Percentiles rank a stretch among this genome's conserved stretches.
Evolutionary conservation across 345 rosid genomes (phyloP).

Genomic region (Brassica nigra): DNA sequence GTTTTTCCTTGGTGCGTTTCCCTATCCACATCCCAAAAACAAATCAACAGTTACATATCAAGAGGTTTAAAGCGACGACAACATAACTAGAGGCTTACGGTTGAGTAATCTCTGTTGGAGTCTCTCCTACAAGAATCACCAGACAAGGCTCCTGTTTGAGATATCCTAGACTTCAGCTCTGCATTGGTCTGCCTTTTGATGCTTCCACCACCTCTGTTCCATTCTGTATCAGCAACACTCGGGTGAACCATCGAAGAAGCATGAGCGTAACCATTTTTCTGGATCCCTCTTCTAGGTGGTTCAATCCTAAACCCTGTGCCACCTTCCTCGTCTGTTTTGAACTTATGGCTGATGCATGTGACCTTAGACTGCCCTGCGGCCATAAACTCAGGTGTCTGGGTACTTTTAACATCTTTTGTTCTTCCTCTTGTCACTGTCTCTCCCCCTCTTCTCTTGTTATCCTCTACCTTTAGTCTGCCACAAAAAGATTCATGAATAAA

Average conservation of each 20-base stretch:
- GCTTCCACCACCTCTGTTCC: conserved; percentile 38
- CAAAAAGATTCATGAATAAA: neutral
- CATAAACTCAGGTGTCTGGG: conserved; percentile 68
- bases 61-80: too few relatives aligned
- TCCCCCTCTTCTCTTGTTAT: conserved; percentile 62
- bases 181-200: conserved; percentile 40
- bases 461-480: conserved; percentile 63
- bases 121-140: conserved; percentile 37
- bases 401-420: conserved; percentile 49
- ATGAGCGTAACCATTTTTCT: conserved; percentile 43
- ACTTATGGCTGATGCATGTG: conserved; percentile 51
- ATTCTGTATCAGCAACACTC: conserved; percentile 35
- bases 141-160: conserved; percentile 39
- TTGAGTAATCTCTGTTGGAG: conserved; percentile 45
- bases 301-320: conserved; percentile 60
- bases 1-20: conserved; percentile 60
- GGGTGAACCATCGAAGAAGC: conserved; percentile 67
- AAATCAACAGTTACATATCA: too few relatives aligned
- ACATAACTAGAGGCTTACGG: conserved; percentile 39
- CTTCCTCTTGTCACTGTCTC: conserved; percentile 65
- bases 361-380: conserved; percentile 53
- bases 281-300: conserved; percentile 46
- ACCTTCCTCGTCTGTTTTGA: conserved; percentile 45
- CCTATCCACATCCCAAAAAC: conserved; percentile 43
- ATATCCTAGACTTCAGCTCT: conserved; percentile 29